phyloP scores from a whole-genome alignment of 2,329 filamentous ascomycete genomes.

The Acephala macrosclerotiorum region DNA sequence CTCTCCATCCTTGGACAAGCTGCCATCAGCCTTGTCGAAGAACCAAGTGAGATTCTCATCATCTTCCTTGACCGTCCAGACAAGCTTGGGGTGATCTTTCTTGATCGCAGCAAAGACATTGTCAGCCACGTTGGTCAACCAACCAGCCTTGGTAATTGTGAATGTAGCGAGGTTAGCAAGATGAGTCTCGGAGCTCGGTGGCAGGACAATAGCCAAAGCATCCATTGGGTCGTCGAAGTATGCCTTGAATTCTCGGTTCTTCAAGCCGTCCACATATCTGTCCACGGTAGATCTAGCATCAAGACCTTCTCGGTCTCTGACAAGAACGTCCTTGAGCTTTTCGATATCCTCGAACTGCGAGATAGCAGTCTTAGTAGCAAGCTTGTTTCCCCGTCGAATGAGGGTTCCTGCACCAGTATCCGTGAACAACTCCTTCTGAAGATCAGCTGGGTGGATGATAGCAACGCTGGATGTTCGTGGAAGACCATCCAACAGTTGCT shows the following conservation, averaged over 20 bases:
- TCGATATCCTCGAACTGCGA: conserved; percentile 78
- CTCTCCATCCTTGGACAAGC: conserved; percentile 82
- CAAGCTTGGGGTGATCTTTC: conserved; percentile 89
- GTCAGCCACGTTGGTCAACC: conserved; percentile 93
- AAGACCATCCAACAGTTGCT: conserved; percentile 87
- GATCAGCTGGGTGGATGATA: conserved; percentile 94
- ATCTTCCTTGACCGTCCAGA: conserved; percentile 96
- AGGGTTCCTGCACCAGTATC: conserved; percentile 94
- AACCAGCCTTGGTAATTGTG: conserved; percentile 92
- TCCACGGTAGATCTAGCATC: conserved; percentile 87
- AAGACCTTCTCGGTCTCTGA: conserved; percentile 81
- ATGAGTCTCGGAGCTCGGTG: conserved; percentile 68
- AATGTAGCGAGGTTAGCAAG: conserved; percentile 88
- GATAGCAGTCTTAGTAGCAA: conserved; percentile 75
- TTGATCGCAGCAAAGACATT: conserved; percentile 94
- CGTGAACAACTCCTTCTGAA: conserved; percentile 97
- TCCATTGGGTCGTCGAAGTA: conserved; percentile 97
- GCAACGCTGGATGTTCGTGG: conserved; percentile 94
- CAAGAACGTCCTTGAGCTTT: conserved; percentile 81
- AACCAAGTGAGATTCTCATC: conserved; percentile 99
- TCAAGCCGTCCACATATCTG: conserved; percentile 82
- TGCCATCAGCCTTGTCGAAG: conserved; percentile 95
- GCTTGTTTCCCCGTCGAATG: conserved; percentile 90
- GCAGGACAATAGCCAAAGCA: conserved; percentile 87
- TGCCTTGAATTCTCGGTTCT: conserved; percentile 82